Conservation (phyloP, 768 basidiomycete species). For the Russula compacta region DNA sequence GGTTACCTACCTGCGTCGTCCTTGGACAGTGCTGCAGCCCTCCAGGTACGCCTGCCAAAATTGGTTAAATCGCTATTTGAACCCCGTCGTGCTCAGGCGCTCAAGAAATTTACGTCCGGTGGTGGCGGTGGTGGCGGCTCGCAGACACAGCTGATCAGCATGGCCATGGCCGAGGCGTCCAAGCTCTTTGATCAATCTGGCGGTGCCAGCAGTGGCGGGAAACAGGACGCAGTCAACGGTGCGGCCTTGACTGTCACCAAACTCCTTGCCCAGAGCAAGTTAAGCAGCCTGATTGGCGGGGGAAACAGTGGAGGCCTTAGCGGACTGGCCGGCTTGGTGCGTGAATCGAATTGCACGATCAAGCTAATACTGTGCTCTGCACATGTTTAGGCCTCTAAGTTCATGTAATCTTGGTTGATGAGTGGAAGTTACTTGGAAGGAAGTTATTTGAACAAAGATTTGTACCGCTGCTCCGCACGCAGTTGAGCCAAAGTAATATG, state of each 20-base stretch:
- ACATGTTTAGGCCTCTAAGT: not conserved
- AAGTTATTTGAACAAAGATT: not conserved
- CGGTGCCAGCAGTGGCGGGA: conserved; percentile 52
- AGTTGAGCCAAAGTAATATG: not conserved
- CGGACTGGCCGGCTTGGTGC: conserved; percentile 36
- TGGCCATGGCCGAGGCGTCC: conserved; percentile 77
- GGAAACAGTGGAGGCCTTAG: conserved; percentile 63
- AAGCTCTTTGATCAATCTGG: conserved; percentile 69
- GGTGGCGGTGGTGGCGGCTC: conserved; percentile 35
- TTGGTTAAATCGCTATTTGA: not conserved
- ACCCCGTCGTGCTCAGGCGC: conserved; percentile 31
- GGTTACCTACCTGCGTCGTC: conserved; percentile 47
- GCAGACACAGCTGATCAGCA: conserved; percentile 59
- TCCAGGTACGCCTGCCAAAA: conserved; percentile 40
- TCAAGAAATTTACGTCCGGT: conserved; percentile 60
- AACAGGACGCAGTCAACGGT: conserved; percentile 78
- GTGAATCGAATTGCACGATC: no score
- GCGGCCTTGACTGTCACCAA: conserved; percentile 85
- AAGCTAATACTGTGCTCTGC: not conserved
- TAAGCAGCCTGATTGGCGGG: conserved; percentile 44
- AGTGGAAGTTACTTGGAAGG: not conserved
- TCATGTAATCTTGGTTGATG: not conserved
- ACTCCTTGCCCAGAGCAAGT: conserved; percentile 62
- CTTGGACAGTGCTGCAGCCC: conserved; percentile 72
- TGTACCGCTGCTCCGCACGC: not conserved